Evolutionary conservation across 2,329 filamentous ascomycete species (phyloP), one percentile per base, ranked within the genome.

Genomic region (Colletotrichum noveboracense): DNA sequence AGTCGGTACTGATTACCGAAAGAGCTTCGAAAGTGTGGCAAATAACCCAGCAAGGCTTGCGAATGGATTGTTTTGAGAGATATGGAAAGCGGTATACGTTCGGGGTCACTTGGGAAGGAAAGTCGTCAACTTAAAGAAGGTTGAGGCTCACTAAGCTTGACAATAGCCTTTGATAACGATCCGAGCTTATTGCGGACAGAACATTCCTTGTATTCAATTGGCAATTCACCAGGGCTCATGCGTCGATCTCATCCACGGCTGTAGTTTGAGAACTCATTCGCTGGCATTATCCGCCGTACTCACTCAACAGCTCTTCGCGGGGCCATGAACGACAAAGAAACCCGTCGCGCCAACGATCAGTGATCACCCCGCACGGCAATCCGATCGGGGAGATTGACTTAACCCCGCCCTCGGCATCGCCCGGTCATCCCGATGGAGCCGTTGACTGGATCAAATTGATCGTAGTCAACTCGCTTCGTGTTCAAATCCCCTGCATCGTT

Each of bases 331-430:
- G 43, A 52, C 43, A 21, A 52, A 52, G 43, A 52, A 52, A 1
- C 30, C 26, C 24, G 55, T 28, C 36, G 58, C 58, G 26, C 30
- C 58, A 62, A 62, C 30, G 18, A 34, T 9, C 64, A 66, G 28
- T 28, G 18, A 34, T 21, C 64, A 66, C 65, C 65, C 65, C 48
- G 48, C 65, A 58, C 65, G 48, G 18, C n/a, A 21, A 21, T 32
- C 55, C 52, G 12, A 8, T 12, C 66, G 55, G 66, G 66, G 66
- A 61, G 18, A 69, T 69, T 36, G 10, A 7, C 16, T 30, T 24
- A 69, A 69, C 55, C 66, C 66, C 66, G 34, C 55, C 34, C 55
- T 69, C 52, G 52, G 52, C 30, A 68, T 26, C 16, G 9, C 32
- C 52, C 55, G 48, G 65, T 28, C 34, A 32, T 30, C 14, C 38